Conservation (phyloP, 148 eudicot species). For the Limonium bicolor region DNA sequence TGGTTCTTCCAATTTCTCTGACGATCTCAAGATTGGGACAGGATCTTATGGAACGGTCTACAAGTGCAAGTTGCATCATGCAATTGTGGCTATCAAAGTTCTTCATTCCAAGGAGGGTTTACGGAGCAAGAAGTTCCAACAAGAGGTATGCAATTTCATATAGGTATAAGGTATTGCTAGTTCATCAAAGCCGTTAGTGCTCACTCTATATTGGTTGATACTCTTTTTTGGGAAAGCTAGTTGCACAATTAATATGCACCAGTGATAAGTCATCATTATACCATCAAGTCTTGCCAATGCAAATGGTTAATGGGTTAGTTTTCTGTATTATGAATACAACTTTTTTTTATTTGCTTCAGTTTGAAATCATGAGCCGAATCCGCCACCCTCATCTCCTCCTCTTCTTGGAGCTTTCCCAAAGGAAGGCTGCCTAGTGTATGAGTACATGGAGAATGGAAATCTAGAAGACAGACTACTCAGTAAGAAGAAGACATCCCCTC, state of each 20-base stretch:
- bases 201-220: neutral
- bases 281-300: too few relatives aligned
- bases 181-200: neutral
- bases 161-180: neutral
- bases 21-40: conserved; percentile 50
- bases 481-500: conserved; percentile 38
- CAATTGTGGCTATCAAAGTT: conserved; percentile 72
- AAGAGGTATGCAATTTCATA: conserved; percentile 41
- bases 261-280: too few relatives aligned
- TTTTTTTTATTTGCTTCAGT: conserved; percentile 22
- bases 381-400: conserved; percentile 79
- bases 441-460: conserved; percentile 86
- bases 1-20: conserved; percentile 51
- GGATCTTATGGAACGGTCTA: conserved; percentile 83
- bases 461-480: conserved; percentile 51
- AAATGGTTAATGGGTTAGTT: too few relatives aligned
- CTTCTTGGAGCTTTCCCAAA: conserved; percentile 80
- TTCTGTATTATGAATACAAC: neutral
- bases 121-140: conserved; percentile 47
- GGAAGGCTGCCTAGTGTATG: conserved; percentile 64
- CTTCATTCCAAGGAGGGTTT: conserved; percentile 51
- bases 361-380: conserved; percentile 56
- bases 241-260: too few relatives aligned
- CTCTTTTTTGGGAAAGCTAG: too few relatives aligned
- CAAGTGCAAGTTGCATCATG: conserved; percentile 70